These are phyloP conservation scores for Morella rubra DNA, from an alignment of 306 rosid species.

Conservation along the genomic window DNA sequence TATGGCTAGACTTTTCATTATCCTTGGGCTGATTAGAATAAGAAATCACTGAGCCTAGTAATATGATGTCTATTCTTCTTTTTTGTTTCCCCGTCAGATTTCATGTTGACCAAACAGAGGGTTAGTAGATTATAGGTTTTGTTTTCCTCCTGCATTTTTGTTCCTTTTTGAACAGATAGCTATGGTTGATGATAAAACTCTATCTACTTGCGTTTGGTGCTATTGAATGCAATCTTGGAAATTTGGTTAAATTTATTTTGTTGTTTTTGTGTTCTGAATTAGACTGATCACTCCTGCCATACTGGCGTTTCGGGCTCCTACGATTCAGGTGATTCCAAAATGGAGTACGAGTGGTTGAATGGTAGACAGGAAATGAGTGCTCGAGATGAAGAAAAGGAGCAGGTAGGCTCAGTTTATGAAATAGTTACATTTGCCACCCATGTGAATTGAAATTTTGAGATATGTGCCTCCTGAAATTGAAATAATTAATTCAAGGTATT, in stretches of 20 bases:
- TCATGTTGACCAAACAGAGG: not conserved
- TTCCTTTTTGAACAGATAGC: no score
- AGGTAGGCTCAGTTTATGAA: constrained; percentile 36
- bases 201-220: not conserved
- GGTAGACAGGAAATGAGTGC: constrained; percentile 48
- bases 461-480: not conserved
- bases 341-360: constrained; percentile 58
- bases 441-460: not conserved
- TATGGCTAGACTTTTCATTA: not conserved
- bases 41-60: not conserved
- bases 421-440: not conserved
- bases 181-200: not conserved
- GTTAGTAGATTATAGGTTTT: not conserved
- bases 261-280: not conserved
- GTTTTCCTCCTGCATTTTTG: not conserved
- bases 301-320: not conserved
- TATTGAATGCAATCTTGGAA: not conserved
- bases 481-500: not conserved
- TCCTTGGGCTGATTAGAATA: not conserved
- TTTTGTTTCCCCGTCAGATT: not conserved
- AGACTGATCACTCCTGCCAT: not conserved
- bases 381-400: constrained; percentile 50
- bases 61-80: not conserved
- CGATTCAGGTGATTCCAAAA: constrained; percentile 32
- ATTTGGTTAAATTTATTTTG: no score